phyloP scores from a whole-genome alignment of 306 rosid genomes.

The Vachellia pachyceras region DNA sequence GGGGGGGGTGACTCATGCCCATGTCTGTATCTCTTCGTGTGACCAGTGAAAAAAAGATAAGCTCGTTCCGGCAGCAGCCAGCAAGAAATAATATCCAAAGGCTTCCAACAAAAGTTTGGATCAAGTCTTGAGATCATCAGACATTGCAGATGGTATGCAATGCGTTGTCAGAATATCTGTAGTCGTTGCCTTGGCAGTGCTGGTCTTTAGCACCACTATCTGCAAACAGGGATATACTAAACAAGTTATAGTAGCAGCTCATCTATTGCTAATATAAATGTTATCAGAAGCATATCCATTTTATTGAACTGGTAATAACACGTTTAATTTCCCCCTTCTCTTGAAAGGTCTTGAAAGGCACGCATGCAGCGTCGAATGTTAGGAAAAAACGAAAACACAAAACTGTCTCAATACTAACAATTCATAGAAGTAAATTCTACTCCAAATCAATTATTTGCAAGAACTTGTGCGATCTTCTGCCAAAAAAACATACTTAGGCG shows the following conservation, averaged over 20 bases:
- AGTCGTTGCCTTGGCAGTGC: slow-evolving; percentile 70
- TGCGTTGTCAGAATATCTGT: slow-evolving; percentile 70
- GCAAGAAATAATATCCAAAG: background rate
- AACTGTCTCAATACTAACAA: too few species aligned
- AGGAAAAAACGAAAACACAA: too few species aligned
- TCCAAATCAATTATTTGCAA: too few species aligned
- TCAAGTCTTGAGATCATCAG: slow-evolving; percentile 62
- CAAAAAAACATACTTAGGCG: too few species aligned
- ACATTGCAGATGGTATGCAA: slow-evolving; percentile 74
- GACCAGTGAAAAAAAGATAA: background rate
- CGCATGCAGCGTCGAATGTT: too few species aligned
- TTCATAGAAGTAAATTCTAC: too few species aligned
- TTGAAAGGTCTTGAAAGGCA: too few species aligned
- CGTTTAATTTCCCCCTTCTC: background rate
- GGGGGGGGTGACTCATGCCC: too few species aligned
- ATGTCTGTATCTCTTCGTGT: background rate
- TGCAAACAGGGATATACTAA: slow-evolving; percentile 31
- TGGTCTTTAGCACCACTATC: slow-evolving; percentile 63
- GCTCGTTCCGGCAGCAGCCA: background rate
- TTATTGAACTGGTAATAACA: background rate
- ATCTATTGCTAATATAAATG: background rate
- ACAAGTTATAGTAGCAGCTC: background rate
- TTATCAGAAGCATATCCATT: background rate
- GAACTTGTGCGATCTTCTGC: too few species aligned
- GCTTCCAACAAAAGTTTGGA: slow-evolving; percentile 18